Evolutionary conservation across 148 eudicot species (phyloP), one percentile per base, ranked within the genome.

Genomic region (Amaranthus cruentus): DNA sequence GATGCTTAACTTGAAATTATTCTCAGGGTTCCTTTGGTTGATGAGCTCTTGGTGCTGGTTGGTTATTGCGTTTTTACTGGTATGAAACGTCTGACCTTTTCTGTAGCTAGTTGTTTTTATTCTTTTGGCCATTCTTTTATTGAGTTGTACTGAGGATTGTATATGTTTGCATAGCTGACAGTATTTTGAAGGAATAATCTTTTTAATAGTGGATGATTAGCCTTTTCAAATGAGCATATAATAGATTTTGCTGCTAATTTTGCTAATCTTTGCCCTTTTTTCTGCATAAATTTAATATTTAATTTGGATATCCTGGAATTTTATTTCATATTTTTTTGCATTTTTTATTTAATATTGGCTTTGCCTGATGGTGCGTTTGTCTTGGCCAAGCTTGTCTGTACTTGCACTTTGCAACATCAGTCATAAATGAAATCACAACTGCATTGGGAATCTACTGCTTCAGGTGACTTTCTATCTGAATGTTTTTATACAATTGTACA

Each of bases 381-480:
- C 56, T 76, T 70, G 72, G 67, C 38, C 47, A 82, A 93, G 98
- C 52, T 52, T 64, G 83, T 61, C 82, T 94, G 55, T 94, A 91
- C 84, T 82, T 94, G 79, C 96, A 94, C 77, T 90, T 94, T 43
- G 97, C 94, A 9, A 94, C 91, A 9, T 85, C 97, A 67, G 93
- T 94, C 69, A 83, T 87, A 70, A 91, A 89, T 56, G 98, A 94
- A 84, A 90, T 94, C 75, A 94, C 98, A 58, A 71, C 93, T 12
- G 97, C 97, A 55, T 82, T 94, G 59, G 98, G 97, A 68, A 91
- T 94, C 78, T 83, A 76, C 83, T 94, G 98, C 79, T 94, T 91
- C 90, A 89, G 98, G 98, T 91, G 75, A 89, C 78, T 42, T 51
- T 70, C n/a, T 56, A 4, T 47, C 63, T 74, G 38, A 28, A 21